Evolutionary conservation across 257 asterid species (phyloP), one percentile per base, ranked within the genome.

Genomic region (Striga asiatica): DNA sequence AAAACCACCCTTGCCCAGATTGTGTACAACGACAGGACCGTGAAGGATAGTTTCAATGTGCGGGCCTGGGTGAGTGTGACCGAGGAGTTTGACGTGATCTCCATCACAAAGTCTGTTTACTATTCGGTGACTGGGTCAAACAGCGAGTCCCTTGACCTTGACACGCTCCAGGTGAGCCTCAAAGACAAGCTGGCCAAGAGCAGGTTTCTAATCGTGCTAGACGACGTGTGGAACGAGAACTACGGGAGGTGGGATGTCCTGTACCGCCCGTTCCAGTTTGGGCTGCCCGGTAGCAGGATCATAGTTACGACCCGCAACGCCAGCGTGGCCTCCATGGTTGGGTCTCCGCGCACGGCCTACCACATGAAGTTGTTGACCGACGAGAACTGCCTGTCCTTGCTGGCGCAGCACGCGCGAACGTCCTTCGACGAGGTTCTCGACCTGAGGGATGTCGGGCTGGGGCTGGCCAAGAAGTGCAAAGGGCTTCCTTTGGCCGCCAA

Each of bases 401-500:
- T 81, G 66, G 72, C 77, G 41, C 76, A 23, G 25, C 85, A 75
- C 49, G 77, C 76, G 46, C 47, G 69, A 29, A 62, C n/a, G 54
- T 56, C 80, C 31, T 65, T 76, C 8, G 43, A 46, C 11, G 74
- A 54, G 3, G 52, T 64, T 51, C 2, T 68, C 3, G 73, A 78
- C 23, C 47, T 71, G 1, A 23, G 53, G 50, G 69, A 66, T 43
- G 69, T 74, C 21, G 82, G 80, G 31, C 46, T 53, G 73, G 74
- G 75, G 21, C 75, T 82, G 35, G 79, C 68, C 22, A 76, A 68
- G 76, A 82, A 71, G 70, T 79, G 92, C 46, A 72, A 65, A 66
- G 92, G 92, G 22, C 78, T 82, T 73, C 92, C 92, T 56, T 70
- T 82, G 72, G 92, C 81, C 0, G 88, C 92, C 24, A 76, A 74